phyloP scores from a whole-genome alignment of 192 early-diverging fungal species.

The Coemansia guatemalensis region DNA sequence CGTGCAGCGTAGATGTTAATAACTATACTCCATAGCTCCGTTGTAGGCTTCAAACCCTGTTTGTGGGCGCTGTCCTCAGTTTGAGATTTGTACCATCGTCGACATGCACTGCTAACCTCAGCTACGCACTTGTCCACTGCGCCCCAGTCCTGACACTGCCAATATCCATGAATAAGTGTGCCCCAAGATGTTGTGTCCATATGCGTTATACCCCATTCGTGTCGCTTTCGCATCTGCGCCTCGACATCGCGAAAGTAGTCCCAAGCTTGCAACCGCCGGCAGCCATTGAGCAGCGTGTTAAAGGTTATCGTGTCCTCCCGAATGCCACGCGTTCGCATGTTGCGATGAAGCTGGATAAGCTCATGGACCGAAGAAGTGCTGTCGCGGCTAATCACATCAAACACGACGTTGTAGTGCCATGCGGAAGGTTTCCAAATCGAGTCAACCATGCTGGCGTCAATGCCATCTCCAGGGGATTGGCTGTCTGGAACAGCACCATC shows the following conservation, averaged over 20 bases:
- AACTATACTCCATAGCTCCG: constrained; percentile 37
- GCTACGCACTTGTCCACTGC: constrained; percentile 33
- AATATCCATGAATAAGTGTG: constrained; percentile 41
- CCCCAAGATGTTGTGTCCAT: constrained; percentile 46
- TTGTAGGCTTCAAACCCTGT: constrained; percentile 19
- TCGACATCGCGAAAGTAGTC: constrained; percentile 27
- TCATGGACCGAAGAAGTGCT: constrained; percentile 16
- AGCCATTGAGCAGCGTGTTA: constrained; percentile 48
- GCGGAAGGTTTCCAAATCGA: constrained; percentile 29
- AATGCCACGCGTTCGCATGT: constrained; percentile 34
- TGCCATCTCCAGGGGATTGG: background rate
- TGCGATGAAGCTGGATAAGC: constrained; percentile 22
- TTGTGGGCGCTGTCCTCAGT: background rate
- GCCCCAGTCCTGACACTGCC: constrained; percentile 34
- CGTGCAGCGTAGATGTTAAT: constrained; percentile 33
- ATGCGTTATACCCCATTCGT: constrained; percentile 36
- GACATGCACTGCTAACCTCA: constrained; percentile 16
- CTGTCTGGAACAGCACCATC: background rate
- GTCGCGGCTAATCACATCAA: constrained; percentile 42
- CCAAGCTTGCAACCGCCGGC: constrained; percentile 36
- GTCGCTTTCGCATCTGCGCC: constrained; percentile 31
- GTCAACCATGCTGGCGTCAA: constrained; percentile 3
- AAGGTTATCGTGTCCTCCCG: constrained; percentile 41
- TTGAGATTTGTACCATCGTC: constrained; percentile 18
- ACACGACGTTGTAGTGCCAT: constrained; percentile 39